A percentile compares a stretch with the other conserved stretches of the same genome.
Conservation (phyloP, 257 asterid genomes). For the Echium plantagineum region DNA sequence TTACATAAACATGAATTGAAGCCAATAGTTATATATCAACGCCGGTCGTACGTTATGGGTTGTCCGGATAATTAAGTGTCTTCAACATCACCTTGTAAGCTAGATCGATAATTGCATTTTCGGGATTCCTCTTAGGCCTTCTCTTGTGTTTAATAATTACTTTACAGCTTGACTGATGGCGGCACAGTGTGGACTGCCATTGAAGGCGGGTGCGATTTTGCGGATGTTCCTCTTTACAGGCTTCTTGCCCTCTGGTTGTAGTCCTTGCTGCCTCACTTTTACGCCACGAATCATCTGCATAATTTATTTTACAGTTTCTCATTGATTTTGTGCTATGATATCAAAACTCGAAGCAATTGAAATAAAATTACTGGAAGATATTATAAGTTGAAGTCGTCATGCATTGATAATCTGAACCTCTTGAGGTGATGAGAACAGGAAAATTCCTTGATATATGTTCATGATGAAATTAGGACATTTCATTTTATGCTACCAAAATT, state of each 20-base stretch:
- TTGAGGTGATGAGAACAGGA: too few relatives aligned
- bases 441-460: too few relatives aligned
- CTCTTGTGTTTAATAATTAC: neutral
- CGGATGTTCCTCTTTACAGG: neutral
- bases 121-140: neutral
- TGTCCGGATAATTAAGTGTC: neutral
- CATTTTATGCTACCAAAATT: too few relatives aligned
- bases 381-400: too few relatives aligned
- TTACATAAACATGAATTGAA: neutral
- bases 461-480: too few relatives aligned
- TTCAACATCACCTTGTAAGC: neutral
- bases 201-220: neutral
- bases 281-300: slow-evolving; percentile 20
- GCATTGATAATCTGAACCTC: too few relatives aligned
- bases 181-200: neutral
- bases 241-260: slow-evolving; percentile 4
- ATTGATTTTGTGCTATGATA: neutral
- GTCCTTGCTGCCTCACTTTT: slow-evolving; percentile 15
- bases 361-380: too few relatives aligned
- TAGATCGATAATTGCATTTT: neutral
- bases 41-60: too few relatives aligned
- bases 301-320: neutral
- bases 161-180: neutral
- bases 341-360: neutral
- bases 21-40: neutral